A percentile compares a stretch with the other conserved stretches of the same genome.
These are phyloP conservation scores for Primulina huaijiensis DNA, from an alignment of 257 asterid genomes.

Conservation along the genomic window DNA sequence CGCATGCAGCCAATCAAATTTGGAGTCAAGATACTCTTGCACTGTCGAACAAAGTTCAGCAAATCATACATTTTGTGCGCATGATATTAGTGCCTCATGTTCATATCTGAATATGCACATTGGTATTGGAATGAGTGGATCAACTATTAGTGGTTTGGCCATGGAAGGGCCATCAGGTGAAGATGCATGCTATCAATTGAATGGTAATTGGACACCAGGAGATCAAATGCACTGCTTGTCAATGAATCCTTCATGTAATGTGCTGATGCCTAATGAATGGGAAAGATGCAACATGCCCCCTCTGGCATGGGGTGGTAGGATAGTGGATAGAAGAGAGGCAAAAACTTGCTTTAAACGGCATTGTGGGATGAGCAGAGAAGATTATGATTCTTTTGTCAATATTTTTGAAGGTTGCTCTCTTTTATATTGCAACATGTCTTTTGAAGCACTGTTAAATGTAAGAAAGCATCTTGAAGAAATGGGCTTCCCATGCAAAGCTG, in stretches of 20 bases:
- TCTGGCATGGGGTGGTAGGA: slow-evolving; percentile 93
- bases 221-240: slow-evolving; percentile 62
- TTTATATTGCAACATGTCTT: slow-evolving; percentile 88
- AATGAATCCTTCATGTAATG: slow-evolving; percentile 57
- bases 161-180: slow-evolving; percentile 95
- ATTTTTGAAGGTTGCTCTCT: slow-evolving; percentile 90
- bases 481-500: slow-evolving; percentile 97
- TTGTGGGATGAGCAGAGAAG: slow-evolving; percentile 72
- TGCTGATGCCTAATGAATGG: slow-evolving; percentile 70
- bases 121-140: slow-evolving; percentile 46
- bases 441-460: slow-evolving; percentile 84
- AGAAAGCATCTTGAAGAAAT: slow-evolving; percentile 94
- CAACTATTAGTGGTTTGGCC: slow-evolving; percentile 45
- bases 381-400: slow-evolving; percentile 74
- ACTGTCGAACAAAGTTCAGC: slow-evolving; percentile 44
- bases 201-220: slow-evolving; percentile 66
- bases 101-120: slow-evolving; percentile 54
- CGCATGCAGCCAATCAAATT: slow-evolving; percentile 35
- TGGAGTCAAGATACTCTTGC: slow-evolving; percentile 48
- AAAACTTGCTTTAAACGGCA: slow-evolving; percentile 64
- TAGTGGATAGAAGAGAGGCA: slow-evolving; percentile 77
- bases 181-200: slow-evolving; percentile 76
- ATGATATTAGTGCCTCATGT: slow-evolving; percentile 51
- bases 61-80: slow-evolving; percentile 38
- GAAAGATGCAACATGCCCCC: slow-evolving; percentile 71